Evolutionary conservation across 495 filamentous ascomycete genomes (phyloP).

Genomic region (Penicillium angulare): DNA sequence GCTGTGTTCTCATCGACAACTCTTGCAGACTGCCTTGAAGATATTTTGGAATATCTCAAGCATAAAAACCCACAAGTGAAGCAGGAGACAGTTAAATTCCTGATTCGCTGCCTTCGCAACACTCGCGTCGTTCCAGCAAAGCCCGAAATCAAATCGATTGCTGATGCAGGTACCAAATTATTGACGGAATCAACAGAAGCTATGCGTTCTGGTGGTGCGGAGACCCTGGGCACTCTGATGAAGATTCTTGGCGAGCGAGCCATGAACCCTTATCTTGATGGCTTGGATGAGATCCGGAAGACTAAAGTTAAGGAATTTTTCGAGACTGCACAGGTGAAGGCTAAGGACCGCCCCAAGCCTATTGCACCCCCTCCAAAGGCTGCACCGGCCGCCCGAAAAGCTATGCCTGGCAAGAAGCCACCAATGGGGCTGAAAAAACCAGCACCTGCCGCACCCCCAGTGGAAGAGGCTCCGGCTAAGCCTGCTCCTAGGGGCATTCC

Average conservation of each 20-base stretch:
- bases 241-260: conserved; percentile 96
- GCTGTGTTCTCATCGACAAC: conserved; percentile 77
- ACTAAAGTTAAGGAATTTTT: conserved; percentile 94
- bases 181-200: conserved; percentile 84
- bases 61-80: conserved; percentile 99
- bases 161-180: conserved; percentile 82
- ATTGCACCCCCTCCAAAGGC: conserved; percentile 63
- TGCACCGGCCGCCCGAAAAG: conserved; percentile 45
- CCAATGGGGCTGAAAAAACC: conserved; percentile 52
- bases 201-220: conserved; percentile 82
- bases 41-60: conserved; percentile 77
- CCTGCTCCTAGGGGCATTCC: conserved; percentile 59
- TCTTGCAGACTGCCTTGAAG: conserved; percentile 82
- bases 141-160: conserved; percentile 78
- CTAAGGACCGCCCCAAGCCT: conserved; percentile 93
- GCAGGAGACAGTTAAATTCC: conserved; percentile 85
- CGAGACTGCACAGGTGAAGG: conserved; percentile 90
- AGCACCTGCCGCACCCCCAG: conserved; percentile 57
- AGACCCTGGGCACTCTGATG: conserved; percentile 92
- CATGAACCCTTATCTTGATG: conserved; percentile 96
- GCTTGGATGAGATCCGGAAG: conserved; percentile 93
- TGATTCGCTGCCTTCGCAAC: conserved; percentile 81
- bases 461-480: conserved; percentile 55
- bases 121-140: conserved; percentile 81
- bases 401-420: conserved; percentile 51